A percentile compares a stretch with the other conserved stretches of the same genome.
Conservation (phyloP, 371 early-diverging fungal species). For the Mucor circinelloides region DNA sequence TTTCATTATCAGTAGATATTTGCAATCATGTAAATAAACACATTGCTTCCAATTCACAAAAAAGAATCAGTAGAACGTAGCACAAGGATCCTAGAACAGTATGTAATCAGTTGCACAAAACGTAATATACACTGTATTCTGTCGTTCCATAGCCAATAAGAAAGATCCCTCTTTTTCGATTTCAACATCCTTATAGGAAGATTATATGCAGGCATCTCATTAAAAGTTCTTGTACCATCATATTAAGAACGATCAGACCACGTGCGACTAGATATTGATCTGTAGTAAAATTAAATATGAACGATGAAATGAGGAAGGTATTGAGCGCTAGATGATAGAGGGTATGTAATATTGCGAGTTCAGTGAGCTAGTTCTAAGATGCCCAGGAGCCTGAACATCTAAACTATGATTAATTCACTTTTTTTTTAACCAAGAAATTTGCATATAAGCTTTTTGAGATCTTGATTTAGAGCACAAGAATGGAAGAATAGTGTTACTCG, state of each 20-base stretch:
- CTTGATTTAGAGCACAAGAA: neutral
- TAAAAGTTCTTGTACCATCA: neutral
- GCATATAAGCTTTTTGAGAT: neutral
- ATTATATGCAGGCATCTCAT: neutral
- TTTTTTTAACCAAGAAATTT: neutral
- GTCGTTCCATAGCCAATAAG: neutral
- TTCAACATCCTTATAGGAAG: neutral
- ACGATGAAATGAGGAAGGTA: neutral
- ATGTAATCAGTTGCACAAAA: neutral
- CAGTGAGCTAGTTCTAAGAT: neutral
- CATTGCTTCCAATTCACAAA: neutral
- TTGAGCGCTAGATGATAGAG: neutral
- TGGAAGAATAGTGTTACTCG: neutral
- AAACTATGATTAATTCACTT: neutral
- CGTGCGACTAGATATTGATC: neutral
- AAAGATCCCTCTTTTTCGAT: neutral
- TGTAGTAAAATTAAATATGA: neutral
- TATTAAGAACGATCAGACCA: neutral
- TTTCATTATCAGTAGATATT: neutral
- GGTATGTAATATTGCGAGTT: neutral
- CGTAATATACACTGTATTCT: neutral
- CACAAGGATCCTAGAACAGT: neutral
- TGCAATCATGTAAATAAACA: neutral
- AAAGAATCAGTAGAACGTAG: neutral
- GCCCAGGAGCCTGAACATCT: neutral